Evolutionary conservation across 768 basidiomycete species (phyloP), one percentile per base, ranked within the genome.

Genomic region (Udeniomyces megalosporus): DNA sequence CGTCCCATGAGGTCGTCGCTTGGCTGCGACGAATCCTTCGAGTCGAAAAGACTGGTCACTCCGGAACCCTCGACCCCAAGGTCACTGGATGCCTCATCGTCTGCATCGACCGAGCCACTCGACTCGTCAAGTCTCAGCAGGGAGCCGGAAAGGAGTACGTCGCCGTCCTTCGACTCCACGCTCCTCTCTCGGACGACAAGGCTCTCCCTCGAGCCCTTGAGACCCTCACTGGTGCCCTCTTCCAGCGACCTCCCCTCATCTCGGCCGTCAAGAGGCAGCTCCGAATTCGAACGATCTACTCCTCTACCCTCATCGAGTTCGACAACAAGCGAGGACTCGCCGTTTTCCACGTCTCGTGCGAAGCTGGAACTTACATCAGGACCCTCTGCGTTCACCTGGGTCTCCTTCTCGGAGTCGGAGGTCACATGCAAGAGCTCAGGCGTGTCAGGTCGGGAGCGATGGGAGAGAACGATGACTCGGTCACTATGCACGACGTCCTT

Each of bases 61-160:
- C 91, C 64, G 95, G 95, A 67, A 99, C 95, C 48, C 81, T 99
- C 51, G 95, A 99, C 74, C 95, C 95, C 52, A 99, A 99, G 75
- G 95, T 99, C 68, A 99, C 95, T 56, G 95, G 95, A 15, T 99
- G 95, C 75, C 74, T 99, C 68, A 96, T 97, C 71, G 95, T 99
- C 46, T 99, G 95, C 74, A 95, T 99, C 72, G 95, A 99, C 77
- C 88, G 93, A 60, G 95, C 95, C 14, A 99, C 95, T 7, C 80
- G 95, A 68, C 78, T 99, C 34, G 95, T 99, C 32, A 99, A 99
- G 76, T 92, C 89, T 34, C 95, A 99, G 74, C 95, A 99, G 74
- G 90, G 91, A 55, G 95, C 93, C 75, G 92, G 92, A 85, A 99
- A 99, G 77, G 95, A 97, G 75, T 99, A 99, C 71, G 91, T 99